phyloP scores from a whole-genome alignment of 495 filamentous ascomycete genomes.

The Rhizodiscina lignyota region DNA sequence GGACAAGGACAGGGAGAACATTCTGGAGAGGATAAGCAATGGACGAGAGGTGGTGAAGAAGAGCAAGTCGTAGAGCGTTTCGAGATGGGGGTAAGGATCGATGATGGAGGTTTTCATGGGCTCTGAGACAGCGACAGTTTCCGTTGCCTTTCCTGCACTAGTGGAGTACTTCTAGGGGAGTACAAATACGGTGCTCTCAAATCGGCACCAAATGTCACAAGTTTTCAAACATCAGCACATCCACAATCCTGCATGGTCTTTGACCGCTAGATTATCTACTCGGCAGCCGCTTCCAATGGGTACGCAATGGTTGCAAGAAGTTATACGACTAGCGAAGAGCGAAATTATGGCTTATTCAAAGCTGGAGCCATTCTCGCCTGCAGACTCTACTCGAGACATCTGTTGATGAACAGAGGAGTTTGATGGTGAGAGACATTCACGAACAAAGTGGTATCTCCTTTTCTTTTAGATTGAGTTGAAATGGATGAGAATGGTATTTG shows the following conservation, averaged over 20 bases:
- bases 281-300: slow-evolving; percentile 30
- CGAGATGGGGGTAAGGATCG: slow-evolving; percentile 17
- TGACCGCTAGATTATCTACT: slow-evolving; percentile 57
- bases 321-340: slow-evolving; percentile 64
- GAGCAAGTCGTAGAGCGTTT: slow-evolving; percentile 37
- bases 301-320: slow-evolving; percentile 43
- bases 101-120: slow-evolving; percentile 2
- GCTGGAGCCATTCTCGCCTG: slow-evolving; percentile 42
- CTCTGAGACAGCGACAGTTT: slow-evolving; percentile 15
- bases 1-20: slow-evolving; percentile 92
- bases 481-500: too few relatives aligned
- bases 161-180: too few relatives aligned
- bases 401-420: slow-evolving; percentile 43
- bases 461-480: too few relatives aligned
- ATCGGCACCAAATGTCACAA: background rate
- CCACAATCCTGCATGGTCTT: background rate
- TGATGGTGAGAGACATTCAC: slow-evolving; percentile 65
- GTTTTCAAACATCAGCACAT: background rate
- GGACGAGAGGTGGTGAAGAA: slow-evolving; percentile 42
- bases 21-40: slow-evolving; percentile 68
- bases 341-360: slow-evolving; percentile 24
- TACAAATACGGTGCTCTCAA: background rate
- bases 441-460: too few relatives aligned
- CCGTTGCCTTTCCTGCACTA: background rate
- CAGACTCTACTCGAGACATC: slow-evolving; percentile 46